These are phyloP conservation scores for Aspergillus glaucus DNA, from an alignment of 2,329 filamentous ascomycete genomes.

Conservation along the genomic window DNA sequence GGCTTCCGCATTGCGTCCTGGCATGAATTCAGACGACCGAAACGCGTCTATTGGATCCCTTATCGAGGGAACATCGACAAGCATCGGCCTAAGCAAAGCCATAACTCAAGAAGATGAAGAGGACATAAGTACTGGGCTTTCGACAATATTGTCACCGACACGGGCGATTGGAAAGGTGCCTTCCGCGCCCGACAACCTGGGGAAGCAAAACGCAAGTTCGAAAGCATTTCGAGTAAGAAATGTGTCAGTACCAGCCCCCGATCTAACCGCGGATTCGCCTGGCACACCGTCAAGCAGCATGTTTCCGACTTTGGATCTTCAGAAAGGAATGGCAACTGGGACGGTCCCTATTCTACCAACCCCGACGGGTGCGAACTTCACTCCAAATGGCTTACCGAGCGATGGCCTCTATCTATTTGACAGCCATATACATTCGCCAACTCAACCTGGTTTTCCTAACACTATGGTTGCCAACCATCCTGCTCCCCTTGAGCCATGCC, in stretches of 20 bases:
- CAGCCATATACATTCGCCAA: constrained; percentile 66
- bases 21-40: constrained; percentile 21
- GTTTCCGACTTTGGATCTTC: constrained; percentile 48
- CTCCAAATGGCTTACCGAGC: constrained; percentile 50
- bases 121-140: constrained; percentile 10
- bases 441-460: constrained; percentile 60
- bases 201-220: constrained; percentile 66
- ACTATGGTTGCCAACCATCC: constrained; percentile 60
- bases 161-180: constrained; percentile 34
- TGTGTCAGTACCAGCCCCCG: constrained; percentile 58
- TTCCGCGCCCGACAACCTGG: constrained; percentile 41
- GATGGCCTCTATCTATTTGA: constrained; percentile 79
- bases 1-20: constrained; percentile 11
- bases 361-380: constrained; percentile 57
- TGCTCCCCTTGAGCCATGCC: constrained; percentile 80
- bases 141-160: constrained; percentile 29
- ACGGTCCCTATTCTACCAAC: constrained; percentile 60
- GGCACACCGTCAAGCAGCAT: constrained; percentile 67
- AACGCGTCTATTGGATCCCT: constrained; percentile 31
- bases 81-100: constrained; percentile 37
- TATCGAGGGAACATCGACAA: constrained; percentile 34
- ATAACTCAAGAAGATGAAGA: constrained; percentile 41
- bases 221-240: constrained; percentile 69
- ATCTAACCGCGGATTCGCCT: constrained; percentile 61
- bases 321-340: constrained; percentile 45